These are phyloP conservation scores for Cicer bijugum DNA, from an alignment of 306 rosid species.

Conservation along the genomic window DNA sequence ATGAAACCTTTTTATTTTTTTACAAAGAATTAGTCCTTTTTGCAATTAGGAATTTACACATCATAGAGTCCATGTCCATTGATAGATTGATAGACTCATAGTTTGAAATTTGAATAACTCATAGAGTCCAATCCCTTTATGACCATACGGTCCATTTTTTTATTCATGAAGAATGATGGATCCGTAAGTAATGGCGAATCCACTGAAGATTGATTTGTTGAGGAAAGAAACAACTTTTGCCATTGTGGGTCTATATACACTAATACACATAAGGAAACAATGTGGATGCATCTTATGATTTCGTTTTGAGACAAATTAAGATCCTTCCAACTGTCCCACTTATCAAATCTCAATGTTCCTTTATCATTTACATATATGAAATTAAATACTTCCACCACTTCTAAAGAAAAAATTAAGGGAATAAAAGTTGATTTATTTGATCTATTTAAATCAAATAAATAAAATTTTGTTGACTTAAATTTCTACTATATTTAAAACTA, in stretches of 20 bases:
- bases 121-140: background rate
- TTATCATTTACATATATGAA: background rate
- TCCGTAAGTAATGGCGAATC: slow-evolving; percentile 18
- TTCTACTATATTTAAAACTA: too few relatives aligned
- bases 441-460: too few relatives aligned
- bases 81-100: background rate
- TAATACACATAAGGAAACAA: slow-evolving; percentile 45
- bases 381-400: too few relatives aligned
- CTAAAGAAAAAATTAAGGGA: too few relatives aligned
- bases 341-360: background rate
- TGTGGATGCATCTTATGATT: slow-evolving; percentile 46
- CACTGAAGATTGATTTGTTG: slow-evolving; percentile 4
- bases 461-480: too few relatives aligned
- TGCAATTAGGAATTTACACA: too few relatives aligned
- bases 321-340: background rate
- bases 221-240: slow-evolving; percentile 30
- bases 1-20: too few relatives aligned
- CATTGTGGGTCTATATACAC: slow-evolving; percentile 48
- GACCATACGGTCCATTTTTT: background rate
- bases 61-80: too few relatives aligned
- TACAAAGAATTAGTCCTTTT: too few relatives aligned
- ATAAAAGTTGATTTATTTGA: too few relatives aligned
- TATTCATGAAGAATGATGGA: slow-evolving; percentile 5
- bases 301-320: slow-evolving; percentile 26
- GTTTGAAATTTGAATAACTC: background rate